Evolutionary conservation across 2,329 filamentous ascomycete genomes (phyloP).

Genomic region (Escovopsis weberi): DNA sequence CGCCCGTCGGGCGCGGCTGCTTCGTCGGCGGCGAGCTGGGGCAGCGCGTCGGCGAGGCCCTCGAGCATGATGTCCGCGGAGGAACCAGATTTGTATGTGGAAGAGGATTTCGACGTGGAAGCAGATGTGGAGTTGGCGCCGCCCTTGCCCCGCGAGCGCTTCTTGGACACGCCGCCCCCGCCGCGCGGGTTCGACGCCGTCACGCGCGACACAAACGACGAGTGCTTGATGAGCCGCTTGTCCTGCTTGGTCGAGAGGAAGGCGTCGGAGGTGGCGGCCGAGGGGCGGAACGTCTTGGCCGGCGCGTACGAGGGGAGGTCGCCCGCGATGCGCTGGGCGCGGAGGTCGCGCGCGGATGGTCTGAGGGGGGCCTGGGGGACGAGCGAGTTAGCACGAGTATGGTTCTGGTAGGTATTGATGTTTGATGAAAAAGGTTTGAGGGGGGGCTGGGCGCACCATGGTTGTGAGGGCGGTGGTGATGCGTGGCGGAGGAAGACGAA

Average conservation of each 20-base stretch:
- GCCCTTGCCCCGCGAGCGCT: slow-evolving; percentile 33
- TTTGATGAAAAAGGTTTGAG: no score
- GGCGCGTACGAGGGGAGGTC: slow-evolving; percentile 35
- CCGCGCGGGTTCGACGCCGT: slow-evolving; percentile 34
- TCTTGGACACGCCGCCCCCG: slow-evolving; percentile 9
- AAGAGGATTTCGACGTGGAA: no score
- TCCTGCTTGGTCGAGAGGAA: slow-evolving; percentile 68
- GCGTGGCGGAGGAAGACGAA: not conserved
- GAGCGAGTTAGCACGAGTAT: not conserved
- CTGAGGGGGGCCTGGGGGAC: slow-evolving; percentile 23
- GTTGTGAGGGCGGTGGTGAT: not conserved
- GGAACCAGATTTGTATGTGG: not conserved
- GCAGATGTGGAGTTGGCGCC: slow-evolving; percentile 53
- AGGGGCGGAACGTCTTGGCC: slow-evolving; percentile 35
- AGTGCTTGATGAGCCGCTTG: slow-evolving; percentile 71
- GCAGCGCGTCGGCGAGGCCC: slow-evolving; percentile 66
- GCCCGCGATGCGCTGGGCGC: slow-evolving; percentile 34
- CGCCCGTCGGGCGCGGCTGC: slow-evolving; percentile 35
- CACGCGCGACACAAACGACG: slow-evolving; percentile 63
- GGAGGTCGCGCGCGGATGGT: slow-evolving; percentile 42
- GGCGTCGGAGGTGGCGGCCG: slow-evolving; percentile 34
- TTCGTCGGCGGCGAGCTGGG: slow-evolving; percentile 38
- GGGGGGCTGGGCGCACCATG: not conserved
- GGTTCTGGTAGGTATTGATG: no score
- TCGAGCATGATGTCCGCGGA: slow-evolving; percentile 48